Conservation (phyloP, 1,139 yeast species). For the Candida sp. region DNA sequence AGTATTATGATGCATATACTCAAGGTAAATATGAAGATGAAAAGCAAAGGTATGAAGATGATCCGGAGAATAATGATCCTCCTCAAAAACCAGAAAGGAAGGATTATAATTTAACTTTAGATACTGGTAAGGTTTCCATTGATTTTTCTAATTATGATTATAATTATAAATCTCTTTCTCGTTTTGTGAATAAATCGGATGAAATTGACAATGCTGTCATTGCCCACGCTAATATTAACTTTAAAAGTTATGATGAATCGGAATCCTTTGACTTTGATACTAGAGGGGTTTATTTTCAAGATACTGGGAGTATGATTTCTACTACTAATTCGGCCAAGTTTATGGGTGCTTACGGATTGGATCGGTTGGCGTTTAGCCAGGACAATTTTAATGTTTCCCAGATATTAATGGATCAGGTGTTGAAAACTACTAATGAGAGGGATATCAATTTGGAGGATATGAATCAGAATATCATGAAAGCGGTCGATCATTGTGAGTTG, state of each 20-base stretch:
- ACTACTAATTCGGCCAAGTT: conserved; percentile 72
- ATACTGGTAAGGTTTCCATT: conserved; percentile 24
- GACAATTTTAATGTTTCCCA: conserved; percentile 38
- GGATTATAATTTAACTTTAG: conserved; percentile 25
- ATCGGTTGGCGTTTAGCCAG: conserved; percentile 55
- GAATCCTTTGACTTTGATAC: conserved; percentile 45
- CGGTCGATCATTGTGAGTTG: conserved; percentile 65
- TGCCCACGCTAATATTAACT: conserved; percentile 18
- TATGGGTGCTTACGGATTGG: conserved; percentile 56
- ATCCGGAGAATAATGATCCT: conserved; percentile 5
- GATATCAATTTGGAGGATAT: conserved; percentile 37
- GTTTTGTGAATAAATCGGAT: conserved; percentile 13
- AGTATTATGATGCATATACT: conserved; percentile 27
- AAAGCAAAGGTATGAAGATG: conserved; percentile 6
- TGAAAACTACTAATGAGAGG: conserved; percentile 37
- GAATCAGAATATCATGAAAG: conserved; percentile 29
- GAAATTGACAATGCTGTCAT: conserved; percentile 28
- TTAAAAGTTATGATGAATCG: conserved; percentile 41
- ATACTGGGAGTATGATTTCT: conserved; percentile 64
- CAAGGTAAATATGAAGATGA: conserved; percentile 18
- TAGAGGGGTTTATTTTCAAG: conserved; percentile 68
- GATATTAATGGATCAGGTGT: conserved; percentile 32
- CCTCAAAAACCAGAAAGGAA: conserved; percentile 9
- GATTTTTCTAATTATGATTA: conserved; percentile 21
- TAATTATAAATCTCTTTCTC: conserved; percentile 17